A percentile compares a stretch with the other conserved stretches of the same genome.
Conservation (phyloP, 352 stramenopile genomes). For the Pythium vanterpoolii region DNA sequence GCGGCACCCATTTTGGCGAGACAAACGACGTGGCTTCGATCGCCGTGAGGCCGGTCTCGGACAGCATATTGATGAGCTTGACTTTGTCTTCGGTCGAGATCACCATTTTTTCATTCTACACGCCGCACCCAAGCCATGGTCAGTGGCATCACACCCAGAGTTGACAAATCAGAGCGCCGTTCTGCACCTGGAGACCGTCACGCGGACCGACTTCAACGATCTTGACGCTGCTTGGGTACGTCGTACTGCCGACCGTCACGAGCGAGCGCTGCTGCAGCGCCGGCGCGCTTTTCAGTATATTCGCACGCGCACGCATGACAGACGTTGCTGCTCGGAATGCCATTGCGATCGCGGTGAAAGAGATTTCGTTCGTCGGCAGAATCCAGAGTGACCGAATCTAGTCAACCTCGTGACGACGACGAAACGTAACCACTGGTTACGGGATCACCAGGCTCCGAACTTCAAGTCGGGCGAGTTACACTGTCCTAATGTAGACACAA, state of each 20-base stretch:
- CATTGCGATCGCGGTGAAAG: constrained; percentile 7
- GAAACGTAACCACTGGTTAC: constrained; percentile 13
- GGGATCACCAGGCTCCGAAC: constrained; percentile 2
- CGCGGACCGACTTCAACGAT: constrained; percentile 94
- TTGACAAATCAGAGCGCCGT: background rate
- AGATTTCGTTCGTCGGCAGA: background rate
- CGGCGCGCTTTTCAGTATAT: constrained; percentile 6
- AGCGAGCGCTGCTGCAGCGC: constrained; percentile 22
- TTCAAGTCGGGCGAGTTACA: constrained; percentile 21
- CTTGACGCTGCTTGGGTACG: constrained; percentile 78
- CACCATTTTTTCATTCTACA: constrained; percentile 89
- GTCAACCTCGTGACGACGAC: constrained; percentile 7
- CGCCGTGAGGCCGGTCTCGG: constrained; percentile 78
- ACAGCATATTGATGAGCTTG: constrained; percentile 89
- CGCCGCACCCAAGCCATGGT: background rate
- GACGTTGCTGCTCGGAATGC: constrained; percentile 1
- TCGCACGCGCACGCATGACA: constrained; percentile 10
- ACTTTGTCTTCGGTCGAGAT: constrained; percentile 92
- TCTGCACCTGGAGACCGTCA: constrained; percentile 88
- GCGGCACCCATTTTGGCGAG: constrained; percentile 96
- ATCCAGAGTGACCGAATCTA: background rate
- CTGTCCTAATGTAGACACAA: constrained; percentile 1
- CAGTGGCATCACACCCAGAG: background rate
- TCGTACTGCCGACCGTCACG: constrained; percentile 25
- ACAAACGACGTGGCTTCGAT: constrained; percentile 96